Conservation (phyloP, 805 yeast species). For the Pichia californica region DNA sequence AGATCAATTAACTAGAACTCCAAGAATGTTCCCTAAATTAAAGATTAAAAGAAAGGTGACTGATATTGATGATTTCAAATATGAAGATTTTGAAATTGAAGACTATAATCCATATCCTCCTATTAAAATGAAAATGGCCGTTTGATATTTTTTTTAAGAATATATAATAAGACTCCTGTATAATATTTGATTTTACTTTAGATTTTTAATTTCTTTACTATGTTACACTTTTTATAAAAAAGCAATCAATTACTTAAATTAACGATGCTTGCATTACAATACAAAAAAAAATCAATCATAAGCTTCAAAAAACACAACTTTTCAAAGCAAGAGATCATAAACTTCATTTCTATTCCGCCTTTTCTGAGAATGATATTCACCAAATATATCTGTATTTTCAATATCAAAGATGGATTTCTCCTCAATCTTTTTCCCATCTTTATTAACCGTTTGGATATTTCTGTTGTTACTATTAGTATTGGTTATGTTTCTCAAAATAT, state of each 20-base stretch:
- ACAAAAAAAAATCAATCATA: too few relatives aligned
- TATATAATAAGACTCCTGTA: too few relatives aligned
- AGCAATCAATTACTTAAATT: too few relatives aligned
- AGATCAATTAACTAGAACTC: slow-evolving; percentile 69
- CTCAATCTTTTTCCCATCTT: neutral
- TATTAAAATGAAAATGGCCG: slow-evolving; percentile 97
- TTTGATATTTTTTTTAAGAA: slow-evolving; percentile 40
- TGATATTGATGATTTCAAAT: slow-evolving; percentile 79
- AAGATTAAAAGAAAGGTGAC: slow-evolving; percentile 59
- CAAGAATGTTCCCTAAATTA: slow-evolving; percentile 76
- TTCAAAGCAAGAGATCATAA: slow-evolving; percentile 1
- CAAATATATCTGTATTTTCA: slow-evolving; percentile 7
- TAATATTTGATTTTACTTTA: too few relatives aligned
- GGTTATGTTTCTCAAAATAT: slow-evolving; percentile 6
- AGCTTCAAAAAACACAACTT: too few relatives aligned
- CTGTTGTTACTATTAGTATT: neutral
- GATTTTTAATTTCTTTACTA: neutral
- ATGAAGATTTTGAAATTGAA: slow-evolving; percentile 77
- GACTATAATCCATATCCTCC: slow-evolving; percentile 77
- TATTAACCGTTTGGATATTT: neutral
- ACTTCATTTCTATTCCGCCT: neutral
- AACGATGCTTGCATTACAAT: too few relatives aligned
- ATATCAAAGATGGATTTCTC: slow-evolving; percentile 9
- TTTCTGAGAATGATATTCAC: neutral
- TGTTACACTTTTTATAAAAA: too few relatives aligned